Conservation (phyloP, 495 filamentous ascomycete genomes). For the Lichina pygmaea region DNA sequence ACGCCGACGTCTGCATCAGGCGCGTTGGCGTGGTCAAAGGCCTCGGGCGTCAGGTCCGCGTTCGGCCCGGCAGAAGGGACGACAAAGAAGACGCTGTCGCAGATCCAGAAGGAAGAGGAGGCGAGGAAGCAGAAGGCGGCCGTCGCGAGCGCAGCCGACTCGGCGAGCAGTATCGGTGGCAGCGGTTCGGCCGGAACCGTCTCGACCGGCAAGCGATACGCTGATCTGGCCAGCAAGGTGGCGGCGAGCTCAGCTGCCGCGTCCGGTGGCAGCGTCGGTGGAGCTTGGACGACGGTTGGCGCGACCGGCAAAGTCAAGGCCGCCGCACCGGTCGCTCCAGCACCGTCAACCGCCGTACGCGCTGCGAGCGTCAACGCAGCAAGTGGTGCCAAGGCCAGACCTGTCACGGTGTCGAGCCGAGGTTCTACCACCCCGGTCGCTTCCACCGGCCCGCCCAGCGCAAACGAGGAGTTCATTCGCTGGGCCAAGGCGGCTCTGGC, state of each 20-base stretch:
- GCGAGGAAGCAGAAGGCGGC: constrained; percentile 40
- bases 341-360: constrained; percentile 22
- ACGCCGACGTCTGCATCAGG: constrained; percentile 22
- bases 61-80: constrained; percentile 17
- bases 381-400: constrained; percentile 9
- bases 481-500: constrained; percentile 59
- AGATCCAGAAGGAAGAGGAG: constrained; percentile 95
- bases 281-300: constrained; percentile 92
- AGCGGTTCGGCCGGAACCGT: constrained; percentile 20
- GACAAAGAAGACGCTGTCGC: constrained; percentile 72
- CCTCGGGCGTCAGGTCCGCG: constrained; percentile 28
- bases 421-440: constrained; percentile 13
- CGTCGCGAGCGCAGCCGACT: constrained; percentile 26
- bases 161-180: constrained; percentile 14
- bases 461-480: constrained; percentile 72
- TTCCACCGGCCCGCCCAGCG: constrained; percentile 24
- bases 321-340: constrained; percentile 26
- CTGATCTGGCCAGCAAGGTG: constrained; percentile 72
- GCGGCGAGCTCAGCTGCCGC: constrained; percentile 13
- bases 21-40: constrained; percentile 37
- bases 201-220: constrained; percentile 64
- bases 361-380: constrained; percentile 19
- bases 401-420: constrained; percentile 7
- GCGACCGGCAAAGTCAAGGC: constrained; percentile 74
- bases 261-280: constrained; percentile 11